Evolutionary conservation across 345 rosid genomes (phyloP).

Genomic region (Lepidium aucheri): DNA sequence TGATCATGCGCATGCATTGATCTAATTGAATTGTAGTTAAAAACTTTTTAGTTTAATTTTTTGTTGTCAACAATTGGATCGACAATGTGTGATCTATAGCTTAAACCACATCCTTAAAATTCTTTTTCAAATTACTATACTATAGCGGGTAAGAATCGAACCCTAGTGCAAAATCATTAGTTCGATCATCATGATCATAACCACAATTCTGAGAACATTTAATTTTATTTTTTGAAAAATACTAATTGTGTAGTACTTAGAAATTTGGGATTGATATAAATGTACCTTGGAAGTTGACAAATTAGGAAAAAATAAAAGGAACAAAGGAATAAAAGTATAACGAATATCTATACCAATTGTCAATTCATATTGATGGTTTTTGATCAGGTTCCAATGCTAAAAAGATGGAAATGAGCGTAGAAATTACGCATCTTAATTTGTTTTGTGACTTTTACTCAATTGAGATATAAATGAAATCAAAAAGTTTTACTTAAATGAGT

Average conservation of each 20-base stretch:
- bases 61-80: no score
- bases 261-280: not conserved
- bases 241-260: not conserved
- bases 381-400: slow-evolving; percentile 26
- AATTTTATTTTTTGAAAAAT: no score
- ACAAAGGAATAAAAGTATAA: not conserved
- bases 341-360: slow-evolving; percentile 15
- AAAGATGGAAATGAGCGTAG: slow-evolving; percentile 3
- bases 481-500: no score
- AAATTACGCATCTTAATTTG: slow-evolving; percentile 10
- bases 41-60: no score
- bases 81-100: no score
- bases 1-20: not conserved
- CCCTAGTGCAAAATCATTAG: no score
- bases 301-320: not conserved
- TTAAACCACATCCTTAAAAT: no score
- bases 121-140: no score
- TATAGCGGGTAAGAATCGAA: no score
- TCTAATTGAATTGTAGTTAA: not conserved
- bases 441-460: not conserved
- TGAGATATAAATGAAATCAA: not conserved
- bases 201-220: no score
- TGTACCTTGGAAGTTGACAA: slow-evolving; percentile 22
- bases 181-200: no score
- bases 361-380: slow-evolving; percentile 7